Base-by-base conservation (phyloP, 2,329 filamentous ascomycete species). In the Incumbomyces delicatus region DNA sequence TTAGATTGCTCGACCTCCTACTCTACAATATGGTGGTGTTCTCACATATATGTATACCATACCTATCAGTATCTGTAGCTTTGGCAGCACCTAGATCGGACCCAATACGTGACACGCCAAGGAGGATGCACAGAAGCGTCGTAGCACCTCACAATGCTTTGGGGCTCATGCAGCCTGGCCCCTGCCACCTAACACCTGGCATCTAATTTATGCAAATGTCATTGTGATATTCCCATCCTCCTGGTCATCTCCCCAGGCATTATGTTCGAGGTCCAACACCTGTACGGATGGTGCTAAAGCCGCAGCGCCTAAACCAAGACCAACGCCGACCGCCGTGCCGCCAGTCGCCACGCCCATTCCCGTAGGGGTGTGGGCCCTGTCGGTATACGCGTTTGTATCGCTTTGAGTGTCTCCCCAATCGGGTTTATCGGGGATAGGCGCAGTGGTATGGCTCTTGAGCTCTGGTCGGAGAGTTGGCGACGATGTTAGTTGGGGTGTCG, bases 181-280 rank as follows among this genome's bases (percentile, higher is more conserved):
- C 22, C 22, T 27, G 22, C 8, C 4, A 27, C 22, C 22, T 27
- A 27, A 8, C 22, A 27, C 22, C 8, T 5, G 8, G 22, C 22
- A 27, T 8, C 22, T 8, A 8, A 27, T 35, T 67, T 69, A 86
- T 64, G 83, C 85, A 77, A 90, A 90, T 52, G 83, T 87, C 83
- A 90, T 84, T 29, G 77, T 75, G 53, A 90, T 85, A 64, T 87
- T 83, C 61, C 80, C 78, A 63, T 82, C 77, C 37, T 86, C 81
- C 22, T 27, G 5, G 38, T 78, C 71, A 48, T 78, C 83, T 2
- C 76, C 80, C 86, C 86, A 90, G 1, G 84, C 75, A 76, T 74
- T 90, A 34, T 63, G 65, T 55, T 68, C 66, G 4, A 69, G 41
- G 27, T 58, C 60, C 47, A 67, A 56, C 17, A 58, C 58, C 29